Evolutionary conservation across 2,329 filamentous ascomycete genomes (phyloP).

Genomic region (Trichoderma breve): DNA sequence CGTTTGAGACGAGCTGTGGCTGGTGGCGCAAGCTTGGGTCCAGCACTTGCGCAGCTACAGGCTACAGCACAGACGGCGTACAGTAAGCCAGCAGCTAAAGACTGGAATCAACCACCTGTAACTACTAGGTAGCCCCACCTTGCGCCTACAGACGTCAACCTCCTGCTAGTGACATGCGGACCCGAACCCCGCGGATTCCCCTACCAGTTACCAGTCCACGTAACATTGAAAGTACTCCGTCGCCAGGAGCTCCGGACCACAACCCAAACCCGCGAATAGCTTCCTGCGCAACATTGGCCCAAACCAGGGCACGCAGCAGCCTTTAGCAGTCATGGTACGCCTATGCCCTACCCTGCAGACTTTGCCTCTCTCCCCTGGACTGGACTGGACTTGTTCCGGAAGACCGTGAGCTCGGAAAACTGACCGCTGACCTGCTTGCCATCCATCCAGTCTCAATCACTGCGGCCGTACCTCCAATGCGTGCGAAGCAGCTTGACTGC

Average conservation of each 20-base stretch:
- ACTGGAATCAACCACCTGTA: not conserved
- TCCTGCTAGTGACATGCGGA: conserved; percentile 9
- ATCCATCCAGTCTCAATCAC: conserved; percentile 75
- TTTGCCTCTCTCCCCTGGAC: not conserved
- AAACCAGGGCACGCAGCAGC: conserved; percentile 9
- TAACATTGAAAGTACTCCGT: not conserved
- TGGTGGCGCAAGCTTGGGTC: not conserved
- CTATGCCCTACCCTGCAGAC: no score
- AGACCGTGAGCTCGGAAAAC: not conserved
- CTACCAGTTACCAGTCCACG: not conserved
- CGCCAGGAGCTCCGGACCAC: not conserved
- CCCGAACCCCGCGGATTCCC: conserved; percentile 16
- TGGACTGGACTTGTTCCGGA: not conserved
- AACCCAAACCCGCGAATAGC: conserved; percentile 15
- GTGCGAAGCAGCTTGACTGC: conserved; percentile 93
- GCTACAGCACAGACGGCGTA: no score
- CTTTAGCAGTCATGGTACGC: conserved; percentile 19
- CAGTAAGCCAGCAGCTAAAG: not conserved
- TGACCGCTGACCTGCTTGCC: conserved; percentile 10
- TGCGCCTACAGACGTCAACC: conserved; percentile 15
- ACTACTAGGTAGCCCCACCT: conserved; percentile 18
- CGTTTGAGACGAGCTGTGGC: not conserved
- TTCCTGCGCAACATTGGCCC: conserved; percentile 4
- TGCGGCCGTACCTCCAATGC: conserved; percentile 93
- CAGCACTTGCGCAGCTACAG: not conserved